Evolutionary conservation across 345 rosid species (phyloP).

Genomic region (Salix exigua): DNA sequence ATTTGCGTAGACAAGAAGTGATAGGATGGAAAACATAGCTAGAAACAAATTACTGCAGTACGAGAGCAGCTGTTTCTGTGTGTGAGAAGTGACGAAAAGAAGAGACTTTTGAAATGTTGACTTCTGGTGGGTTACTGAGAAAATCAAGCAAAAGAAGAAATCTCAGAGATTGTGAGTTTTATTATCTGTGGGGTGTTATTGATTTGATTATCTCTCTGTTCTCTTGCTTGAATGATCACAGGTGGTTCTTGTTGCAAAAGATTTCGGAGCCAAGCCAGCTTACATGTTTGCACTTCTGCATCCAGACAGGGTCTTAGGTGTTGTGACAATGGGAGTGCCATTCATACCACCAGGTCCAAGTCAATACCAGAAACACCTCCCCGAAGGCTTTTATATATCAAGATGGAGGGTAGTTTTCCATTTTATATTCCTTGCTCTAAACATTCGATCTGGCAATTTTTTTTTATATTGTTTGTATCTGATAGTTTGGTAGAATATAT

Average conservation of each 20-base stretch:
- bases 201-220: not conserved
- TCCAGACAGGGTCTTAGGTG: constrained; percentile 41
- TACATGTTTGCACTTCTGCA: constrained; percentile 42
- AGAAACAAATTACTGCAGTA: too few relatives aligned
- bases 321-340: constrained; percentile 52
- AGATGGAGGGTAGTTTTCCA: constrained; percentile 47
- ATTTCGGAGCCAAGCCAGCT: constrained; percentile 43
- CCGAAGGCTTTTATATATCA: constrained; percentile 49
- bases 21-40: too few relatives aligned
- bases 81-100: not conserved
- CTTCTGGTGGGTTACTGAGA: not conserved
- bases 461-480: too few relatives aligned
- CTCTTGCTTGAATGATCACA: constrained; percentile 7
- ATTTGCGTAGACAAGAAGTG: too few relatives aligned
- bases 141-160: not conserved
- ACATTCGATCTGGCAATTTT: not conserved
- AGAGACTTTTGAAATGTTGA: not conserved
- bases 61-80: too few relatives aligned
- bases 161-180: not conserved
- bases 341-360: constrained; percentile 17
- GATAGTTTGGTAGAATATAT: not conserved
- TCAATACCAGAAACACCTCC: constrained; percentile 25
- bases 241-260: constrained; percentile 55
- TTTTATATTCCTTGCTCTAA: not conserved
- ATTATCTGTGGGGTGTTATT: not conserved